Evolutionary conservation across 768 basidiomycete species (phyloP).

Genomic region (Xanthoconium purpureum): DNA sequence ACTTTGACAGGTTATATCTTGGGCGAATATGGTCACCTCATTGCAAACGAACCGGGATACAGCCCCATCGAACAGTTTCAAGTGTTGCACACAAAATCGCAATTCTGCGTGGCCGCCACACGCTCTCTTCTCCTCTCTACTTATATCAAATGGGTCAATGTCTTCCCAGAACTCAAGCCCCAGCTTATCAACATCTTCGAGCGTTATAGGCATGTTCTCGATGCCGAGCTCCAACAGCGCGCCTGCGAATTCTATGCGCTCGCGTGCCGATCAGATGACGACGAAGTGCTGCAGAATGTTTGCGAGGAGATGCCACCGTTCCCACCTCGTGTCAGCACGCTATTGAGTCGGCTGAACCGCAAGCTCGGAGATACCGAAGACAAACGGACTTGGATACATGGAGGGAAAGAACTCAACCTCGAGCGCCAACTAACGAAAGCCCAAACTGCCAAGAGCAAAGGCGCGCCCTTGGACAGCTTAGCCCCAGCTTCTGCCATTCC

Average conservation of each 20-base stretch:
- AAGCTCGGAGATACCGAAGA: conserved; percentile 93
- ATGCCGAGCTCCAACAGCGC: conserved; percentile 95
- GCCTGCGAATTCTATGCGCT: conserved; percentile 97
- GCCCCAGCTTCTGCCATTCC: conserved; percentile 35
- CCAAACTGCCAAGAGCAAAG: conserved; percentile 39
- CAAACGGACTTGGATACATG: conserved; percentile 92
- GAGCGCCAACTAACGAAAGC: conserved; percentile 65
- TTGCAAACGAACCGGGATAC: conserved; percentile 92
- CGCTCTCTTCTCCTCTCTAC: conserved; percentile 91
- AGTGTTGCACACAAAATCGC: conserved; percentile 88
- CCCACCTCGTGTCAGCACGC: conserved; percentile 89
- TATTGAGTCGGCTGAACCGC: conserved; percentile 81
- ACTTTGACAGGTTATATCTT: conserved; percentile 78
- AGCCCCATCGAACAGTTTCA: conserved; percentile 95
- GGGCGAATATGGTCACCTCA: conserved; percentile 97
- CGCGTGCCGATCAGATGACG: conserved; percentile 80
- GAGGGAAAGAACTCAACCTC: conserved; percentile 88
- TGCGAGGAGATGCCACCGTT: conserved; percentile 99
- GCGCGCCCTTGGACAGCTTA: conserved; percentile 35
- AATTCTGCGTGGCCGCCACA: conserved; percentile 89
- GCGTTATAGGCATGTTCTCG: conserved; percentile 94
- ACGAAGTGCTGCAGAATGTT: conserved; percentile 88
- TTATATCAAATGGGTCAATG: conserved; percentile 99
- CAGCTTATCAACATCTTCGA: conserved; percentile 94
- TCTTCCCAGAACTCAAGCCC: conserved; percentile 97